phyloP scores from a whole-genome alignment of 1,139 yeast genomes.

The Blastobotrys indianensis region DNA sequence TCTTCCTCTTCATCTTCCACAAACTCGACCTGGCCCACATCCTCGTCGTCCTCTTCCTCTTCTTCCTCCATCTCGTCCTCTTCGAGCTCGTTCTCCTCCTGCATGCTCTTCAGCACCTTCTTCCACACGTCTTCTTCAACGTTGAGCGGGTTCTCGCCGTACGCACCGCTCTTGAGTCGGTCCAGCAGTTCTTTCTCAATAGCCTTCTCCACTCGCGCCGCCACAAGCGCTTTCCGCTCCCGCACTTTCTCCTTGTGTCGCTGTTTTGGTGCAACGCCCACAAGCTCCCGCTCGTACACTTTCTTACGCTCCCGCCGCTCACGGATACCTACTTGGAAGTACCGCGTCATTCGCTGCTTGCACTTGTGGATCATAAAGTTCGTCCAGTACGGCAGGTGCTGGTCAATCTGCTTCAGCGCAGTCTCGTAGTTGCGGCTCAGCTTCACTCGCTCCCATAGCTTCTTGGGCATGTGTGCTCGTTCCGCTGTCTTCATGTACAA shows the following conservation, averaged over 20 bases:
- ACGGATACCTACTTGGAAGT: constrained; percentile 94
- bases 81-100: constrained; percentile 51
- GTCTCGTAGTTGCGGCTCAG: constrained; percentile 80
- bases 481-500: constrained; percentile 96
- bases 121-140: constrained; percentile 96
- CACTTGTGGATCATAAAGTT: constrained; percentile 86
- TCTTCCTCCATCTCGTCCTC: constrained; percentile 60
- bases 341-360: constrained; percentile 88
- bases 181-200: constrained; percentile 92
- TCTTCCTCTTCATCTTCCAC: constrained; percentile 78
- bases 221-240: constrained; percentile 92
- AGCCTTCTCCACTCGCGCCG: constrained; percentile 94
- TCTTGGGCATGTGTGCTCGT: constrained; percentile 90
- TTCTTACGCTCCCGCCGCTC: constrained; percentile 87
- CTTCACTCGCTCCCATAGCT: constrained; percentile 90
- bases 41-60: constrained; percentile 58
- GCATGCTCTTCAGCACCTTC: constrained; percentile 77
- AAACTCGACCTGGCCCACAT: constrained; percentile 75
- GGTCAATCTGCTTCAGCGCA: constrained; percentile 85
- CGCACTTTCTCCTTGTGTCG: constrained; percentile 89
- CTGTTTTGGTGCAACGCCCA: constrained; percentile 82
- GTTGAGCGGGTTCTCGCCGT: constrained; percentile 94
- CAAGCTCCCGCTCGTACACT: constrained; percentile 89
- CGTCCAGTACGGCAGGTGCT: constrained; percentile 86
- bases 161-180: constrained; percentile 93